These are phyloP conservation scores for Akebia trifoliata DNA, from an alignment of 164 flowering plant species.

Conservation along the genomic window DNA sequence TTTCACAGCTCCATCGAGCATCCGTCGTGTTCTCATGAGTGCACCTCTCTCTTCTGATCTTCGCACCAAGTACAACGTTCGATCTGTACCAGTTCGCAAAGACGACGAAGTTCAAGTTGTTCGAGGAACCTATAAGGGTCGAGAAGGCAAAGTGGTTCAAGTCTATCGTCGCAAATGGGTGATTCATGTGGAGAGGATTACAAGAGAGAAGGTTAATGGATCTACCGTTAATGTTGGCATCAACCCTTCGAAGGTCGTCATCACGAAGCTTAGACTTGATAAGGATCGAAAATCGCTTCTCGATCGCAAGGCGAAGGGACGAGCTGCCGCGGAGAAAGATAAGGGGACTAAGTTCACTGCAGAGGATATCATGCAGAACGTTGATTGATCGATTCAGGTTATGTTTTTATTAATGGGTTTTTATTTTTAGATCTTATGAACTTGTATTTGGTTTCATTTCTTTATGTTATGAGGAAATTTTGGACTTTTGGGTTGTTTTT, in stretches of 20 bases:
- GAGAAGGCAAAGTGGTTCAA: conserved; percentile 74
- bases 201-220: conserved; percentile 78
- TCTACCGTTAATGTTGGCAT: conserved; percentile 77
- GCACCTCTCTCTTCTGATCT: conserved; percentile 60
- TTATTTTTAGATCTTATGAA: too few relatives aligned
- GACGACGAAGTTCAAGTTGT: conserved; percentile 83
- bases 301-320: conserved; percentile 70
- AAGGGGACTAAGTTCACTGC: conserved; percentile 71
- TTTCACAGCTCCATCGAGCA: conserved; percentile 74
- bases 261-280: conserved; percentile 73
- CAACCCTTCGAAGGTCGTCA: conserved; percentile 61
- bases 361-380: conserved; percentile 42
- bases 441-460: too few relatives aligned
- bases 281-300: conserved; percentile 70
- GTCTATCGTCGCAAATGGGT: conserved; percentile 80
- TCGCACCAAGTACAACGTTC: conserved; percentile 59
- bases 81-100: conserved; percentile 73
- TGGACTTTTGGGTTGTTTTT: too few relatives aligned
- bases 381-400: conserved; percentile 7
- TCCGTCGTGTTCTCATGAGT: conserved; percentile 59
- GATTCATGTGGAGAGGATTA: conserved; percentile 72
- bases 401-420: too few relatives aligned
- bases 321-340: conserved; percentile 64
- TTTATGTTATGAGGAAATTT: too few relatives aligned
- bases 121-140: conserved; percentile 70